Percentiles rank a stretch among this genome's conserved stretches.
These are phyloP conservation scores for Sporothrix globosa DNA, from an alignment of 2,329 filamentous ascomycete species.

Conservation along the genomic window DNA sequence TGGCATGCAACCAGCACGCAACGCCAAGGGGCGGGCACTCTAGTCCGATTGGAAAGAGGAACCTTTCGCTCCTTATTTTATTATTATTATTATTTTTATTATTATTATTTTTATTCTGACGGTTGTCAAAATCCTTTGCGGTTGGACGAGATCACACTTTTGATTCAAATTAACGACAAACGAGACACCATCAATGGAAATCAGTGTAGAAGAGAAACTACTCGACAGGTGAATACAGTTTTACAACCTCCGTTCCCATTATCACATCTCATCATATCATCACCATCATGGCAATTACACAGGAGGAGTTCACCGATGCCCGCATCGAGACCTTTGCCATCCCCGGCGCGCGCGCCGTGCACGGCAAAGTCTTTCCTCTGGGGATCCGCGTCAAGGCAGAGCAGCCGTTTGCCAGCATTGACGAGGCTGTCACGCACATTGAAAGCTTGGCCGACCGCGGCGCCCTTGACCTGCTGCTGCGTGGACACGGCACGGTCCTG, in stretches of 20 bases:
- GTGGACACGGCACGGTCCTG: conserved; percentile 29
- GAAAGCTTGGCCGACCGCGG: conserved; percentile 8
- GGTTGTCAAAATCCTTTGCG: not conserved
- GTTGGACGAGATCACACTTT: not conserved
- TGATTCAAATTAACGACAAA: not conserved
- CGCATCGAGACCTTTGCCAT: conserved; percentile 26
- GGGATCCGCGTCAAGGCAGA: conserved; percentile 25
- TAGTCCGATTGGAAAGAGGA: not conserved
- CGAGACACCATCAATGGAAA: not conserved
- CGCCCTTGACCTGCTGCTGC: conserved; percentile 8
- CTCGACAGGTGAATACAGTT: not conserved
- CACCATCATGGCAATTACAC: not conserved
- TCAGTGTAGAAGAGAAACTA: not conserved
- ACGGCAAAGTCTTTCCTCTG: conserved; percentile 26
- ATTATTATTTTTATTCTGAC: not conserved
- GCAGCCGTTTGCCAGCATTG: conserved; percentile 2
- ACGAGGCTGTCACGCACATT: conserved; percentile 23
- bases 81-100: too few species aligned
- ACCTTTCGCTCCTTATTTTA: not conserved
- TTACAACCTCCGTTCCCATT: too few species aligned
- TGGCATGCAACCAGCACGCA: conserved; percentile 11
- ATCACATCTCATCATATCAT: not conserved
- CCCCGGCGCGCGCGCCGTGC: conserved; percentile 16
- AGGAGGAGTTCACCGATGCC: not conserved
- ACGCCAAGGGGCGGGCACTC: conserved; percentile 10